A percentile compares a stretch with the other conserved stretches of the same genome.
These are phyloP conservation scores for Avena atlantica DNA, from an alignment of 176 grass and related monocot species.

Conservation along the genomic window DNA sequence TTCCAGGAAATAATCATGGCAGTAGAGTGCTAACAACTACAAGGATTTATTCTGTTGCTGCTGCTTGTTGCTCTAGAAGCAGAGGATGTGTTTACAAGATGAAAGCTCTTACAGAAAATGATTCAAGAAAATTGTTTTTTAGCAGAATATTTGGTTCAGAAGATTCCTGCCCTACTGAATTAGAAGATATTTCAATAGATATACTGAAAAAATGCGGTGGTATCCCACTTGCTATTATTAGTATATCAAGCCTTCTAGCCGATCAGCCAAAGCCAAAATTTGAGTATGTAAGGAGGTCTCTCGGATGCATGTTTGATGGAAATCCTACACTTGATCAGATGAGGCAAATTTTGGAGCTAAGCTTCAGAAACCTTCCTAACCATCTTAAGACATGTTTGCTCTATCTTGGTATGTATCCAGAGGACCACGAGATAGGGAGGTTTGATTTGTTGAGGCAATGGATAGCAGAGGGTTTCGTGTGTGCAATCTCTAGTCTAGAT, in stretches of 20 bases:
- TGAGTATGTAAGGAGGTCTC: constrained; percentile 16
- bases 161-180: neutral
- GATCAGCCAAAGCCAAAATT: neutral
- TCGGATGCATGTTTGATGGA: neutral
- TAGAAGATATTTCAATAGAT: neutral
- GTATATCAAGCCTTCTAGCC: constrained; percentile 18
- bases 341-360: constrained; percentile 34
- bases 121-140: constrained; percentile 20
- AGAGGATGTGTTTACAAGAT: too few relatives aligned
- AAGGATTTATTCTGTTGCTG: too few relatives aligned
- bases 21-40: too few relatives aligned
- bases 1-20: too few relatives aligned
- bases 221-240: constrained; percentile 29
- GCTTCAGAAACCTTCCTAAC: constrained; percentile 46
- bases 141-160: constrained; percentile 12
- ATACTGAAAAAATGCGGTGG: constrained; percentile 24
- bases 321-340: constrained; percentile 23
- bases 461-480: constrained; percentile 56
- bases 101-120: neutral
- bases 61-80: too few relatives aligned
- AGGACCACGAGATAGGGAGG: neutral
- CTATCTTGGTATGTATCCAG: constrained; percentile 50
- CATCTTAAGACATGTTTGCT: constrained; percentile 56
- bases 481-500: neutral
- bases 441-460: constrained; percentile 46